Percentiles rank a stretch among this genome's conserved stretches.
Conservation (phyloP, 805 yeast species). For the Saturnispora gosingensis region DNA sequence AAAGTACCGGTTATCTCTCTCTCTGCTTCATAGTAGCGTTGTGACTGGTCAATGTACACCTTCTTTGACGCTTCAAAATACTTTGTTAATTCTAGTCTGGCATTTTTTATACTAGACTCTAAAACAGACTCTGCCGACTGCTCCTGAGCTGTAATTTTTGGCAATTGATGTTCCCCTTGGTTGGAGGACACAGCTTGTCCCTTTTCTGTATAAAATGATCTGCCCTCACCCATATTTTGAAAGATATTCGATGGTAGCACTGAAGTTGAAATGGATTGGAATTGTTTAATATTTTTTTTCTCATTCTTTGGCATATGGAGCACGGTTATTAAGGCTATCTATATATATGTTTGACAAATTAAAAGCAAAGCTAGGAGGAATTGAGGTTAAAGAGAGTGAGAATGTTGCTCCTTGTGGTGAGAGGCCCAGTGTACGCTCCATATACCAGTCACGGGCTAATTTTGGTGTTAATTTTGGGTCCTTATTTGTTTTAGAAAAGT, state of each 20-base stretch:
- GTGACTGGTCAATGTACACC: slow-evolving; percentile 38
- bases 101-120: slow-evolving; percentile 38
- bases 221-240: slow-evolving; percentile 2
- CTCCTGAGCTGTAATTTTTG: slow-evolving; percentile 12
- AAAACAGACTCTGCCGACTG: slow-evolving; percentile 23
- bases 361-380: slow-evolving; percentile 9
- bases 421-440: slow-evolving; percentile 33
- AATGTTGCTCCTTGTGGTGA: slow-evolving; percentile 29
- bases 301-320: background rate
- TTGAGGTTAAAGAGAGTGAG: background rate
- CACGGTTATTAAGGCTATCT: background rate
- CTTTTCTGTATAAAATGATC: slow-evolving; percentile 22
- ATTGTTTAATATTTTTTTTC: background rate
- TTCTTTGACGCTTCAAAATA: slow-evolving; percentile 28
- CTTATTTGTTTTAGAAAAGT: slow-evolving; percentile 69
- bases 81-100: slow-evolving; percentile 36
- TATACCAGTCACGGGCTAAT: slow-evolving; percentile 54
- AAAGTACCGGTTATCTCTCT: slow-evolving; percentile 53
- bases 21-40: slow-evolving; percentile 49
- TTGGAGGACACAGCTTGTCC: slow-evolving; percentile 13
- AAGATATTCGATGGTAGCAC: background rate
- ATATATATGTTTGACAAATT: slow-evolving; percentile 14
- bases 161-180: slow-evolving; percentile 20
- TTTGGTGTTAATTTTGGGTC: slow-evolving; percentile 85
- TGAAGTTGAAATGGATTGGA: background rate